phyloP scores from a whole-genome alignment of 306 rosid genomes.

The Quillaja saponaria region DNA sequence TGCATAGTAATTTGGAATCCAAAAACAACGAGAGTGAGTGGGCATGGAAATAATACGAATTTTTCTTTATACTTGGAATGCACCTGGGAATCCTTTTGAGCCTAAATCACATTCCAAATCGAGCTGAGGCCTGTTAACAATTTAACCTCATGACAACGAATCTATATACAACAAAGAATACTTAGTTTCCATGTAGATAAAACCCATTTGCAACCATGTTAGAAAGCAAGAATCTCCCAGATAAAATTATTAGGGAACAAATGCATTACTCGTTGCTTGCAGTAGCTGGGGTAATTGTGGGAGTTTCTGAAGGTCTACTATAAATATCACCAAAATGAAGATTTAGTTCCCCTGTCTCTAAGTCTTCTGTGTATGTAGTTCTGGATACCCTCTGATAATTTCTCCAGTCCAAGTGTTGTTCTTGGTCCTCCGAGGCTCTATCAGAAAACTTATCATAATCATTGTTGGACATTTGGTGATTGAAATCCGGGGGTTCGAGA shows the following conservation, averaged over 20 bases:
- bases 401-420: slow-evolving; percentile 51
- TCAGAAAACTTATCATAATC: slow-evolving; percentile 51
- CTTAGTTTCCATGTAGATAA: slow-evolving; percentile 31
- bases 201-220: slow-evolving; percentile 35
- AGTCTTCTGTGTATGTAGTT: slow-evolving; percentile 48
- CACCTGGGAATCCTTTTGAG: slow-evolving; percentile 10
- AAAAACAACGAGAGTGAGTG: no score
- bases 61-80: slow-evolving; percentile 36
- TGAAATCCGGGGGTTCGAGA: slow-evolving; percentile 82
- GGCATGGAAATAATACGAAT: neutral
- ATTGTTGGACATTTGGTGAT: slow-evolving; percentile 29
- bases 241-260: slow-evolving; percentile 38
- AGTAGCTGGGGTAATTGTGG: slow-evolving; percentile 38
- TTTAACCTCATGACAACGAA: slow-evolving; percentile 37
- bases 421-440: slow-evolving; percentile 59
- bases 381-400: slow-evolving; percentile 44
- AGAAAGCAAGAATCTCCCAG: slow-evolving; percentile 41
- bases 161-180: slow-evolving; percentile 80
- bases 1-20: no score
- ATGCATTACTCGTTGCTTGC: slow-evolving; percentile 42
- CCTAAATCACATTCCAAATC: slow-evolving; percentile 31
- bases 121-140: slow-evolving; percentile 31
- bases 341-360: slow-evolving; percentile 56
- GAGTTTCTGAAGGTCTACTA: slow-evolving; percentile 55
- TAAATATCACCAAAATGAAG: slow-evolving; percentile 84